phyloP scores from a whole-genome alignment of 192 early-diverging fungal species.

The Chytriomyces sp. region DNA sequence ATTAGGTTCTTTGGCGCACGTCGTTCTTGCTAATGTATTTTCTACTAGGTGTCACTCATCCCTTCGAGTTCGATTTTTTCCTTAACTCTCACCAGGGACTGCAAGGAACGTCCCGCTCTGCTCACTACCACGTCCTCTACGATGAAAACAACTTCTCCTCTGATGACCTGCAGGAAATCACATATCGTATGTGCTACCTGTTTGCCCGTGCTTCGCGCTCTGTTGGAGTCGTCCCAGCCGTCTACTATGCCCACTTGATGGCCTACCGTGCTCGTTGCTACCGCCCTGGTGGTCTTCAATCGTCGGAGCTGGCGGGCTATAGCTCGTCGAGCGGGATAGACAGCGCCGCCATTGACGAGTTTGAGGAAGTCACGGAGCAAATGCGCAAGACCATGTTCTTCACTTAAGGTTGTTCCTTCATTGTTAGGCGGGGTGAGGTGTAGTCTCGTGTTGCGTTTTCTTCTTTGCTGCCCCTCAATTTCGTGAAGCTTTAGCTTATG shows the following conservation, averaged over 20 bases:
- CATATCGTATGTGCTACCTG: constrained; percentile 81
- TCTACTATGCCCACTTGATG: constrained; percentile 87
- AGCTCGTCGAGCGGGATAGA: constrained; percentile 8
- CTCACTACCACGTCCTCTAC: constrained; percentile 84
- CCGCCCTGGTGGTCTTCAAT: constrained; percentile 15
- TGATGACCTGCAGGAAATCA: constrained; percentile 83
- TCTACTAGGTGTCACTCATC: constrained; percentile 64
- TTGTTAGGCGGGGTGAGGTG: too few species aligned
- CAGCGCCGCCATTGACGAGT: constrained; percentile 22
- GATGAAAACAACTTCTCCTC: constrained; percentile 80
- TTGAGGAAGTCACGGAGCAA: constrained; percentile 21
- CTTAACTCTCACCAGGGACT: constrained; percentile 83
- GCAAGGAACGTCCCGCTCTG: constrained; percentile 87
- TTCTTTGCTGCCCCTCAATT: too few species aligned
- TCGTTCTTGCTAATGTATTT: not conserved
- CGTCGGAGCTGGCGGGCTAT: constrained; percentile 13
- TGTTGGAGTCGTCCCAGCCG: constrained; percentile 83
- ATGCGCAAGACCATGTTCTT: constrained; percentile 36
- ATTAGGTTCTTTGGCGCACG: not conserved
- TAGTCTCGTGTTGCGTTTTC: too few species aligned
- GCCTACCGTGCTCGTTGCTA: constrained; percentile 61
- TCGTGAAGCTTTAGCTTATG: too few species aligned
- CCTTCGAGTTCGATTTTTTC: constrained; percentile 84
- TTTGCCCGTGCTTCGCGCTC: constrained; percentile 77
- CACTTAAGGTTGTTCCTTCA: constrained; percentile 14